Percentiles rank a stretch among this genome's conserved stretches.
phyloP scores from a whole-genome alignment of 164 flowering plant genomes.

The Tetracentron sinense region DNA sequence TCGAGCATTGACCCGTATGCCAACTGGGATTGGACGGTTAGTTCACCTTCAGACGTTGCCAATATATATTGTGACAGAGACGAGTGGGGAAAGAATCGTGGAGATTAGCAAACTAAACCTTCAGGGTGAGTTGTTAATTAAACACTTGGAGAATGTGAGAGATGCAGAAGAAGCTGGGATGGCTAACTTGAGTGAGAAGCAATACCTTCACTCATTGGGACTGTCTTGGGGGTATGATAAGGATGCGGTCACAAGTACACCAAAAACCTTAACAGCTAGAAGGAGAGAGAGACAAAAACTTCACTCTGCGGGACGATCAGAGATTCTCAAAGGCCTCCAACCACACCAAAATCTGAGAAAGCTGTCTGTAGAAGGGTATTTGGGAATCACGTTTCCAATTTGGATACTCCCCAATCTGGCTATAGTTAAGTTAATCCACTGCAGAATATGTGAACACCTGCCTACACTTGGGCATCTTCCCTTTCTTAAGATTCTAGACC shows the following conservation, averaged over 20 bases:
- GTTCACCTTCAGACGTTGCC: too few species aligned
- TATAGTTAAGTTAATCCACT: slow-evolving; percentile 12
- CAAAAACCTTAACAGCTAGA: not conserved
- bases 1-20: too few species aligned
- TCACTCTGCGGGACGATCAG: not conserved
- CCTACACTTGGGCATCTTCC: slow-evolving; percentile 25
- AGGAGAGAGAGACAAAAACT: not conserved
- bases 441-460: slow-evolving; percentile 14
- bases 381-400: slow-evolving; percentile 18
- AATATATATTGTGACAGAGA: too few species aligned
- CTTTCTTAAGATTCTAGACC: slow-evolving; percentile 5
- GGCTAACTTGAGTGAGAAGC: too few species aligned
- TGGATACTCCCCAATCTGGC: slow-evolving; percentile 24
- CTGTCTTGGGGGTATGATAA: slow-evolving; percentile 3
- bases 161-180: not conserved
- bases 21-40: too few species aligned
- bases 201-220: not conserved
- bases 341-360: slow-evolving; percentile 24
- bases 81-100: too few species aligned
- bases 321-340: slow-evolving; percentile 15
- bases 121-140: too few species aligned
- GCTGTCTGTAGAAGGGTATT: slow-evolving; percentile 14
- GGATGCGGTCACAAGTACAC: not conserved
- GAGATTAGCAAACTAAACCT: too few species aligned
- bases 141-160: too few species aligned